Percentiles rank a stretch among this genome's conserved stretches.
Evolutionary conservation across 2,329 filamentous ascomycete genomes (phyloP).

Genomic region (Bipolaris zeicola): DNA sequence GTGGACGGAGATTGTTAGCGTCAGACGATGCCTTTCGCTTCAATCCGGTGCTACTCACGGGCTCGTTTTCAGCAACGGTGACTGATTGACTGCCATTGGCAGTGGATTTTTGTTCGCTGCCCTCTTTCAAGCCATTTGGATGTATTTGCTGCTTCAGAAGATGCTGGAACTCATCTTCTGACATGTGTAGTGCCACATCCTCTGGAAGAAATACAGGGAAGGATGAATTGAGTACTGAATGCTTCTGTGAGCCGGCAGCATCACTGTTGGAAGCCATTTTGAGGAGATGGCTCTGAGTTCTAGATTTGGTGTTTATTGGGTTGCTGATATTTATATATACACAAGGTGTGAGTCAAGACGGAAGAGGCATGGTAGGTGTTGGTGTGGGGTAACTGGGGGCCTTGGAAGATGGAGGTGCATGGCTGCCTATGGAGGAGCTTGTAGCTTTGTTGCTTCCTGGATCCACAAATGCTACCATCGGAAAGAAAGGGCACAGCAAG

Average conservation of each 20-base stretch:
- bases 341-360: not conserved
- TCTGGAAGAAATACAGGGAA: slow-evolving; percentile 33
- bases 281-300: not conserved
- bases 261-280: slow-evolving; percentile 9
- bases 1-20: slow-evolving; percentile 13
- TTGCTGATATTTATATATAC: not conserved
- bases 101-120: slow-evolving; percentile 7
- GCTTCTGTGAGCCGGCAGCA: not conserved
- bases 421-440: not conserved
- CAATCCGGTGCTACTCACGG: slow-evolving; percentile 10
- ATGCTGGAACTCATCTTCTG: slow-evolving; percentile 26
- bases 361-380: not conserved
- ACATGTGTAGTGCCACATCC: slow-evolving; percentile 23
- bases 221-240: slow-evolving; percentile 27
- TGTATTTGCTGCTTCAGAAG: slow-evolving; percentile 17
- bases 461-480: not conserved
- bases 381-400: not conserved
- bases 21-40: slow-evolving; percentile 20
- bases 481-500: not conserved
- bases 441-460: not conserved
- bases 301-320: not conserved
- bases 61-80: not conserved
- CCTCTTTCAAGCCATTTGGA: not conserved
- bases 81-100: slow-evolving; percentile 1
- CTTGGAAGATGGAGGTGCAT: not conserved